phyloP scores from a whole-genome alignment of 768 basidiomycete genomes.

The Lyophyllum decastes region DNA sequence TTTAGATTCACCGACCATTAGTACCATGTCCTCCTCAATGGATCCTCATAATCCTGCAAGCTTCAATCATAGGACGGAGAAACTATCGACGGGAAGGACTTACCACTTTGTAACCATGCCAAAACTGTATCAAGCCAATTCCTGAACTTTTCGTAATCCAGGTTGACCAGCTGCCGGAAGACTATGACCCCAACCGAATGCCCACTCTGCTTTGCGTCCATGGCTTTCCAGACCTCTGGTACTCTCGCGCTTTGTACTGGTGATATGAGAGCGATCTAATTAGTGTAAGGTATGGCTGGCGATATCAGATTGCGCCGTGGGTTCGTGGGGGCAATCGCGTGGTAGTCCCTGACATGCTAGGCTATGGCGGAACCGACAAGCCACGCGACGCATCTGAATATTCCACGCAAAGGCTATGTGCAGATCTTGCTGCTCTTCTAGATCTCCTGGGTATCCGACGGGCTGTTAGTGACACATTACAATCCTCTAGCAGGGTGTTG shows the following conservation, averaged over 20 bases:
- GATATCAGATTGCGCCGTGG: slow-evolving; percentile 75
- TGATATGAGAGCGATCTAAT: neutral
- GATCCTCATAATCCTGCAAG: slow-evolving; percentile 39
- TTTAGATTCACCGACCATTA: neutral
- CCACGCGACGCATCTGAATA: slow-evolving; percentile 57
- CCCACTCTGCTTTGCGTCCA: slow-evolving; percentile 73
- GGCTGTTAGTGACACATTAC: slow-evolving; percentile 45
- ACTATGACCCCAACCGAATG: slow-evolving; percentile 38
- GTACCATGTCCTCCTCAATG: slow-evolving; percentile 41
- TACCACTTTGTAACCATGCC: slow-evolving; percentile 61
- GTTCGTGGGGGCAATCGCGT: slow-evolving; percentile 61
- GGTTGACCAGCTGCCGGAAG: slow-evolving; percentile 60
- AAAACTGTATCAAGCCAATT: neutral
- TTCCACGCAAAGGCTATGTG: slow-evolving; percentile 56
- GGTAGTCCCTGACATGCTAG: slow-evolving; percentile 60
- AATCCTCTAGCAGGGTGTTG: neutral
- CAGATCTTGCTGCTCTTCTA: slow-evolving; percentile 67
- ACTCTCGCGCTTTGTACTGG: slow-evolving; percentile 4
- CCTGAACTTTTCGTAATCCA: slow-evolving; percentile 16
- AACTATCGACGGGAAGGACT: slow-evolving; percentile 56
- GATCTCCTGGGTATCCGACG: slow-evolving; percentile 52
- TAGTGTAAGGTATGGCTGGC: slow-evolving; percentile 68
- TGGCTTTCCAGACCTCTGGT: slow-evolving; percentile 75
- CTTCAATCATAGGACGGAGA: slow-evolving; percentile 56
- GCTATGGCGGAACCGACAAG: slow-evolving; percentile 69